Evolutionary conservation across 108 stramenopile species (phyloP).

Genomic region (Cyclotella kingstonii): DNA sequence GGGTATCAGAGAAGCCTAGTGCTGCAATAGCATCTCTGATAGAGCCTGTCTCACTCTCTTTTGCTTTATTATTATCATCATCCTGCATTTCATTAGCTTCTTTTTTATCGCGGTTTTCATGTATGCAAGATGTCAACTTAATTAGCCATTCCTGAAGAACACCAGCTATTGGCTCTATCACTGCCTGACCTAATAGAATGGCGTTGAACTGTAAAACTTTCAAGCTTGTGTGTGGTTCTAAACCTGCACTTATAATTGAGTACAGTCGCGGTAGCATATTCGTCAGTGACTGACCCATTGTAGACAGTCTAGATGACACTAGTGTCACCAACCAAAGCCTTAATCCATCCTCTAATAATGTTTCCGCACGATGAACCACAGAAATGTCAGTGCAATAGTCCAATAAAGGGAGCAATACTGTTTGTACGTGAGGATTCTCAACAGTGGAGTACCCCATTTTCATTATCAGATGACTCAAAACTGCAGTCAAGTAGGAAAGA

Average conservation of each 20-base stretch:
- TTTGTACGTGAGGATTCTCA: conserved; percentile 33
- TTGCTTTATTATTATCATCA: conserved; percentile 6
- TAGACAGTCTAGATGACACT: conserved; percentile 22
- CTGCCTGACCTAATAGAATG: conserved; percentile 30
- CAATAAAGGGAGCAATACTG: conserved; percentile 31
- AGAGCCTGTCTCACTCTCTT: conserved; percentile 13
- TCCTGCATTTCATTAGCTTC: conserved; percentile 23
- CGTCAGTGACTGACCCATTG: conserved; percentile 28
- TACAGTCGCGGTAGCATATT: conserved; percentile 37
- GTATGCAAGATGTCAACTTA: conserved; percentile 26
- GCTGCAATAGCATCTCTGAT: conserved; percentile 37
- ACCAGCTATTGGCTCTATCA: conserved; percentile 24
- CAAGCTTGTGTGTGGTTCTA: conserved; percentile 34
- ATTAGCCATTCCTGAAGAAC: conserved; percentile 26
- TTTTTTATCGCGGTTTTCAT: conserved; percentile 3
- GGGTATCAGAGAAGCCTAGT: conserved; percentile 13
- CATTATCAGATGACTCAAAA: conserved; percentile 33
- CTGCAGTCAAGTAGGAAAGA: no score
- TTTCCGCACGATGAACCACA: conserved; percentile 31
- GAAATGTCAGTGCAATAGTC: conserved; percentile 41
- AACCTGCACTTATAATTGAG: conserved; percentile 20
- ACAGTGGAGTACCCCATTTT: conserved; percentile 40
- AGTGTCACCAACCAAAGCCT: conserved; percentile 33
- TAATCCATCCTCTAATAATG: conserved; percentile 33
- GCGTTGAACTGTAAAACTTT: conserved; percentile 37